Evolutionary conservation across 2,329 filamentous ascomycete genomes (phyloP).

Genomic region (Ophiostoma sp.): DNA sequence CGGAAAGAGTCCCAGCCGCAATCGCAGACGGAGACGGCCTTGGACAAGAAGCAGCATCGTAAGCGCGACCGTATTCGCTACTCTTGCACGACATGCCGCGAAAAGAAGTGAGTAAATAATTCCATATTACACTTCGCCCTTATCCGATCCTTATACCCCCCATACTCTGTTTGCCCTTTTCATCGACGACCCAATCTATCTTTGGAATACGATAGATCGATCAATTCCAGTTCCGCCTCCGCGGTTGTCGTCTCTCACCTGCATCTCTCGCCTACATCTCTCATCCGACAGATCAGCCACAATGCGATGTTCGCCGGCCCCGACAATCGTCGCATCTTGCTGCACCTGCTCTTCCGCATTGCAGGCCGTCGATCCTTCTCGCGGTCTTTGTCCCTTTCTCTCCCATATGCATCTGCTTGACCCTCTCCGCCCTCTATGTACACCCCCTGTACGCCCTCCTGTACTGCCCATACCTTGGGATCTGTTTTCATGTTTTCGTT

Average conservation of each 20-base stretch:
- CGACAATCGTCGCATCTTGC: not conserved
- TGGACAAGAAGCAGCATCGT: constrained; percentile 12
- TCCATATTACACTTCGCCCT: not conserved
- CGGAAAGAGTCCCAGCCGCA: not conserved
- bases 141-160: not conserved
- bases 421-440: not conserved
- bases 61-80: constrained; percentile 34
- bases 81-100: constrained; percentile 35
- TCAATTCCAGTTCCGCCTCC: not conserved
- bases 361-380: not conserved
- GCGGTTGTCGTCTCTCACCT: not conserved
- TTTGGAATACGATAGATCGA: not conserved
- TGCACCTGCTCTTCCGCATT: not conserved
- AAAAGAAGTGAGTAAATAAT: constrained; percentile 33
- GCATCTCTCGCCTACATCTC: not conserved
- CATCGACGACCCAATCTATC: not conserved
- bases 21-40: not conserved
- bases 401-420: not conserved
- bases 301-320: not conserved
- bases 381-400: not conserved
- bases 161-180: no score
- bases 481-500: constrained; percentile 5
- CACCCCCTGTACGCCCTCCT: not conserved
- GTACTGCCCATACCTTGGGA: not conserved
- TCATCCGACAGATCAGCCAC: not conserved